These are phyloP conservation scores for Phtheirospermum japonicum DNA, from an alignment of 257 asterid species.

Conservation along the genomic window DNA sequence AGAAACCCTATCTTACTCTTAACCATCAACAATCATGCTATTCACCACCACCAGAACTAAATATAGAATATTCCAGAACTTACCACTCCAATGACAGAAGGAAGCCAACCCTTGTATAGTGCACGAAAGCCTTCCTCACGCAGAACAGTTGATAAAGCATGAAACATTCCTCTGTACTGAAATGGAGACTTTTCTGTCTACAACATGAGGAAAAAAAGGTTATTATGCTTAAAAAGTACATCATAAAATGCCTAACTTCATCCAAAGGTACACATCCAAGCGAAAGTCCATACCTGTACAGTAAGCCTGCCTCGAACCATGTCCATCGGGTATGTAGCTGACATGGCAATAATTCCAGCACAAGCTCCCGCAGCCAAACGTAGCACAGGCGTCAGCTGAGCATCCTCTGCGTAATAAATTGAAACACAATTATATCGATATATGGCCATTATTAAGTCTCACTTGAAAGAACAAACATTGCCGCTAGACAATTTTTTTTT, in stretches of 20 bases:
- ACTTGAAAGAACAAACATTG: constrained; percentile 14
- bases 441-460: constrained; percentile 8
- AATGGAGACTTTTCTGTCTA: constrained; percentile 87
- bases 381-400: constrained; percentile 82
- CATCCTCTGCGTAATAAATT: constrained; percentile 58
- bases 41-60: constrained; percentile 17
- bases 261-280: constrained; percentile 3
- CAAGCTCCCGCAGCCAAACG: constrained; percentile 98
- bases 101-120: constrained; percentile 97
- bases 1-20: background rate
- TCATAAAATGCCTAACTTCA: background rate
- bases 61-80: constrained; percentile 35
- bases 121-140: constrained; percentile 98
- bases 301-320: constrained; percentile 96
- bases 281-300: constrained; percentile 63
- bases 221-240: constrained; percentile 13
- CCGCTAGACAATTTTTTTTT: background rate
- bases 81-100: constrained; percentile 98
- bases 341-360: constrained; percentile 99
- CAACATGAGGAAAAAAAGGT: constrained; percentile 24
- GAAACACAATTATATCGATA: constrained; percentile 12
- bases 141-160: constrained; percentile 90
- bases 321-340: constrained; percentile 98
- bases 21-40: constrained; percentile 18
- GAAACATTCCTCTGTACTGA: constrained; percentile 92